Evolutionary conservation across 1,139 yeast genomes (phyloP).

Genomic region (Suhomyces atakaporum): DNA sequence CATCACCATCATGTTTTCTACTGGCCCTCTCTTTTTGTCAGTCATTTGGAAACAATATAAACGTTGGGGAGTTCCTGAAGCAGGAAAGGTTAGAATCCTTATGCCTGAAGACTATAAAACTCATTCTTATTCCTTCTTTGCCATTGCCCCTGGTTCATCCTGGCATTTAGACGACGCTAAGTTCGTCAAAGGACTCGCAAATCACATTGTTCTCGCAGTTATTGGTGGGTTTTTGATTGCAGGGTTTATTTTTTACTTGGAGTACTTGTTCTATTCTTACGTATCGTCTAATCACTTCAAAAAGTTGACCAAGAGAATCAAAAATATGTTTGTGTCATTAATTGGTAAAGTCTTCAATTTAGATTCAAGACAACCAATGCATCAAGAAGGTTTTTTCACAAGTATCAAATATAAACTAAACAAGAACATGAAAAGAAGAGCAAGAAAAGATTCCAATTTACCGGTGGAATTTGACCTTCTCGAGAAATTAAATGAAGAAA

Average conservation of each 20-base stretch:
- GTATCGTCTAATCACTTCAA: slow-evolving; percentile 36
- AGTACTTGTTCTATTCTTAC: slow-evolving; percentile 60
- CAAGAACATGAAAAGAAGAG: slow-evolving; percentile 35
- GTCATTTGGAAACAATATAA: slow-evolving; percentile 87
- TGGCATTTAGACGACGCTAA: slow-evolving; percentile 90
- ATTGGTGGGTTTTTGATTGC: slow-evolving; percentile 67
- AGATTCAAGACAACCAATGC: slow-evolving; percentile 2
- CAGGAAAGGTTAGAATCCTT: slow-evolving; percentile 63
- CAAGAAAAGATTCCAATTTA: slow-evolving; percentile 59
- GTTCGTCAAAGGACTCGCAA: slow-evolving; percentile 67
- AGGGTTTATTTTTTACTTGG: slow-evolving; percentile 55
- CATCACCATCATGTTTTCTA: slow-evolving; percentile 88
- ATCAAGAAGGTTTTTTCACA: slow-evolving; percentile 7
- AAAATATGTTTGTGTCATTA: slow-evolving; percentile 3
- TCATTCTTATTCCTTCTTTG: slow-evolving; percentile 60
- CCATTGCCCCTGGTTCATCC: slow-evolving; percentile 75
- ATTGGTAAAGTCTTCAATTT: slow-evolving; percentile 5
- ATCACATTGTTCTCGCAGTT: slow-evolving; percentile 70
- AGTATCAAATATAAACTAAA: slow-evolving; percentile 13
- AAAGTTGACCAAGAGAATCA: slow-evolving; percentile 23
- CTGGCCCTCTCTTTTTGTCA: slow-evolving; percentile 87
- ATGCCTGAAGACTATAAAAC: slow-evolving; percentile 73
- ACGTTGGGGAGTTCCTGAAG: slow-evolving; percentile 71
- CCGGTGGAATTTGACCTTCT: slow-evolving; percentile 37
- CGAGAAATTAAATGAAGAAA: slow-evolving; percentile 27